phyloP scores from a whole-genome alignment of 768 basidiomycete species.

The Psilocybe cyanescens region DNA sequence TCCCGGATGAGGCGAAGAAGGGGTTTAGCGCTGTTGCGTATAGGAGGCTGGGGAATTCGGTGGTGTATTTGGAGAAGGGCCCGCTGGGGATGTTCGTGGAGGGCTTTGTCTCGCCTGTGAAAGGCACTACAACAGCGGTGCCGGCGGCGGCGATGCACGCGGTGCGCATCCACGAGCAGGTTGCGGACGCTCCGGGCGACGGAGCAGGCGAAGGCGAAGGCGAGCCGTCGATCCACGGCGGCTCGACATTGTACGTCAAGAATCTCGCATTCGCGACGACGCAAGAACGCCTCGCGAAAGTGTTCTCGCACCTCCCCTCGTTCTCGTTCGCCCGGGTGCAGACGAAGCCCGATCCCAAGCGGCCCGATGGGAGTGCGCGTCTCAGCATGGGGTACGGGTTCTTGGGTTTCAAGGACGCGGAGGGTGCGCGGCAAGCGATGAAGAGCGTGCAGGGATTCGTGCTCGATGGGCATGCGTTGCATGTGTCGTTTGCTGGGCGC shows the following conservation, averaged over 20 bases:
- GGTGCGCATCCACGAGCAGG: conserved; percentile 17
- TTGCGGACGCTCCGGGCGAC: conserved; percentile 37
- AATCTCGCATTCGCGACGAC: conserved; percentile 95
- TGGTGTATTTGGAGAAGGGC: conserved; percentile 93
- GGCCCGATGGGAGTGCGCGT: conserved; percentile 44
- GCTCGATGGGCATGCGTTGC: conserved; percentile 85
- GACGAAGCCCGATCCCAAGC: conserved; percentile 87
- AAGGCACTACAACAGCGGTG: conserved; percentile 3
- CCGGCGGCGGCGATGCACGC: neutral
- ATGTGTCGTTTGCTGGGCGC: conserved; percentile 86
- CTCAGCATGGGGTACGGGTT: conserved; percentile 98
- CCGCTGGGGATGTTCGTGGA: conserved; percentile 81
- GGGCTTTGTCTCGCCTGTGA: conserved; percentile 23
- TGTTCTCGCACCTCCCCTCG: conserved; percentile 76
- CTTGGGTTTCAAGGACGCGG: conserved; percentile 81
- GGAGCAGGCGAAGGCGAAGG: conserved; percentile 51
- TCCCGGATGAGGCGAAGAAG: conserved; percentile 66
- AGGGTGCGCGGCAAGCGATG: conserved; percentile 74
- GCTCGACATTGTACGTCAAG: conserved; percentile 92
- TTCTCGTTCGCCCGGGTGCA: conserved; percentile 91
- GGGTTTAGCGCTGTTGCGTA: conserved; percentile 88
- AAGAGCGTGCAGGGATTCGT: conserved; percentile 80
- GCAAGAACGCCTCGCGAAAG: conserved; percentile 64
- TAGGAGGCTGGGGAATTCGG: conserved; percentile 83
- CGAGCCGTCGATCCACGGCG: conserved; percentile 54